Base-by-base conservation (phyloP, 352 stramenopile genomes). In the Globisporangium barbulae region DNA sequence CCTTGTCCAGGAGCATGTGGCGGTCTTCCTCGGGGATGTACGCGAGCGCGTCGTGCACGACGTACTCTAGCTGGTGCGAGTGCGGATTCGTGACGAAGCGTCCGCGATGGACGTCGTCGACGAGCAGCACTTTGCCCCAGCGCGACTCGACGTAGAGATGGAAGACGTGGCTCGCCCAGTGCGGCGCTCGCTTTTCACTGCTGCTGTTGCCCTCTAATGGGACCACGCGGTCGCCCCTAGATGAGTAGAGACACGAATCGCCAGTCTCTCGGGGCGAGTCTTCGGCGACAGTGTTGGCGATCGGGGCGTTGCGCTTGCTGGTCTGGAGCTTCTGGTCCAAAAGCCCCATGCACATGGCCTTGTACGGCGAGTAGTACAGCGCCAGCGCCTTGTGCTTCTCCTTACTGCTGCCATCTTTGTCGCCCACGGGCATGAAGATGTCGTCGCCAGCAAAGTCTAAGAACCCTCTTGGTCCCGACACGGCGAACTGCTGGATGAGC, bases 131-230 rank as follows among this genome's bases (percentile, higher is more conserved):
- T 2, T 65, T 65, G 0, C 76, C 76, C 15, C 78, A 72, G 5
- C 73, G 76, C 0, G 82, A 75, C n/a, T 85, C 84, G 55, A 87
- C 61, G 52, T 76, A 79, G 39, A 72, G 82, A 12, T 48, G 35
- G 8, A 59, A 59, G 12, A 37, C 25, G 35, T 49, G 53, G 21
- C 12, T 35, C 35, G 53, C 45, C 35, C 53, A 49, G 37, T 59
- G 35, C 39, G 21, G 25, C 3, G 19, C 35, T 45, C 12, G 33
- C 17, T 19, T n/a, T 3, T 25, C 6, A 7, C 17, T 33, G 12
- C 39, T 22, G 13, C 21, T 12, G 13, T 37, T 31, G 12, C 5
- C 10, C 1, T 12, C 21, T 31, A 31, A n/a, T 47, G 31, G 31
- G n/a, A 10, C 17, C 9, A 55, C 17, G 13, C 19, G 30, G 28